phyloP scores from a whole-genome alignment of 2,329 filamentous ascomycete species.

The Madurella mycetomatis region DNA sequence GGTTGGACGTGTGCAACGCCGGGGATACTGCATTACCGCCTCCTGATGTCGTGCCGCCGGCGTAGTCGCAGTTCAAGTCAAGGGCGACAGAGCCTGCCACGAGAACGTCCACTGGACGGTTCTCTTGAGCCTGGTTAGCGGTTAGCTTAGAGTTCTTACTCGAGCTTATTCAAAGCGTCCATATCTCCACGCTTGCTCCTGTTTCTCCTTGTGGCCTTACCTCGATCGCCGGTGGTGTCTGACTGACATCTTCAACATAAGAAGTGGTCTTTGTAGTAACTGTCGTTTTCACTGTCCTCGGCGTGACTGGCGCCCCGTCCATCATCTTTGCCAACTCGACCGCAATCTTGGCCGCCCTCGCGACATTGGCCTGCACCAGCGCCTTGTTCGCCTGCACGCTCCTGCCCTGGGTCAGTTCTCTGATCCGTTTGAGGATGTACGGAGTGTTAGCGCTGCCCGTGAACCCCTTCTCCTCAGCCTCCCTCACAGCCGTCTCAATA shows the following conservation, averaged over 20 bases:
- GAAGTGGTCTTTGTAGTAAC: constrained; percentile 2
- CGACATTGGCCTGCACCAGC: constrained; percentile 51
- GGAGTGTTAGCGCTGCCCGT: constrained; percentile 78
- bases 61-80: constrained; percentile 80
- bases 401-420: constrained; percentile 67
- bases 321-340: constrained; percentile 47
- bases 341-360: constrained; percentile 51
- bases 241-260: not conserved
- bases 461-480: constrained; percentile 60
- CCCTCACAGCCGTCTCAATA: constrained; percentile 63
- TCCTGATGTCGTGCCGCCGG: constrained; percentile 25
- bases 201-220: constrained; percentile 4
- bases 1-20: constrained; percentile 76
- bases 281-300: constrained; percentile 12
- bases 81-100: constrained; percentile 88
- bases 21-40: constrained; percentile 36
- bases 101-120: constrained; percentile 56
- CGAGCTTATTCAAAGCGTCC: not conserved
- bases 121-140: constrained; percentile 13
- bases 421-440: constrained; percentile 73
- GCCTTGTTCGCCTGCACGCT: constrained; percentile 72
- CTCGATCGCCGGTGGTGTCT: constrained; percentile 1
- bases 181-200: constrained; percentile 5
- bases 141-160: not conserved
- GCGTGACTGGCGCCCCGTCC: constrained; percentile 18